Conservation (phyloP, 2,329 filamentous ascomycete genomes). For the Colletotrichum sojae region DNA sequence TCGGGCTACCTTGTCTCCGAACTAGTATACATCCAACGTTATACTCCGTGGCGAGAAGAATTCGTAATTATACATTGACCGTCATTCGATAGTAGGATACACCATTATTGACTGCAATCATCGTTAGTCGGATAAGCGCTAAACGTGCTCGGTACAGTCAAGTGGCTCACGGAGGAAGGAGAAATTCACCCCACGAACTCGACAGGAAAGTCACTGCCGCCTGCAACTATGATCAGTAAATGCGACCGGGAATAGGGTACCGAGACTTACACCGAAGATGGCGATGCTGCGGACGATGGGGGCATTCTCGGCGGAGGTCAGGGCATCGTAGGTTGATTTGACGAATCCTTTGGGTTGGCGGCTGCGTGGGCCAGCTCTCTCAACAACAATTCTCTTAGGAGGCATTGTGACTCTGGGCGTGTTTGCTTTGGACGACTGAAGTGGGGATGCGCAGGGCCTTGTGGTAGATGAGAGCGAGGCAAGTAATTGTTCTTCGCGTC, state of each 20-base stretch:
- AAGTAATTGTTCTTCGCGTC: not conserved
- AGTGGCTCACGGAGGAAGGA: slow-evolving; percentile 73
- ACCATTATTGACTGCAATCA: slow-evolving; percentile 33
- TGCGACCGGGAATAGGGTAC: not conserved
- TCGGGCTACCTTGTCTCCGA: slow-evolving; percentile 25
- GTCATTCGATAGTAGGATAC: slow-evolving; percentile 20
- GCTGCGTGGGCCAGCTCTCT: slow-evolving; percentile 59
- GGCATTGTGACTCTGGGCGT: slow-evolving; percentile 65
- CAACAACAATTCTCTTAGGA: slow-evolving; percentile 72
- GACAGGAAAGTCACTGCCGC: slow-evolving; percentile 76
- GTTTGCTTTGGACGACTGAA: slow-evolving; percentile 19
- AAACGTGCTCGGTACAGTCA: not conserved
- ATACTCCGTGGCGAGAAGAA: slow-evolving; percentile 32
- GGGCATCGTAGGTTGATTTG: slow-evolving; percentile 70
- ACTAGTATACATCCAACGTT: slow-evolving; percentile 41
- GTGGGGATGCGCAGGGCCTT: slow-evolving; percentile 2
- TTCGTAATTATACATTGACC: slow-evolving; percentile 35
- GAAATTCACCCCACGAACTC: slow-evolving; percentile 76
- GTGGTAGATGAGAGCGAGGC: too few species aligned
- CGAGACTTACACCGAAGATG: slow-evolving; percentile 74
- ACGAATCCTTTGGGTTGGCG: slow-evolving; percentile 67
- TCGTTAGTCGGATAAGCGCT: not conserved
- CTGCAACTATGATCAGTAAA: slow-evolving; percentile 53
- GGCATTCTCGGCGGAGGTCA: slow-evolving; percentile 78
- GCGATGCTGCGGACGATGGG: slow-evolving; percentile 77